phyloP scores from a whole-genome alignment of 148 eudicot species.

The Camellia lanceoleosa region DNA sequence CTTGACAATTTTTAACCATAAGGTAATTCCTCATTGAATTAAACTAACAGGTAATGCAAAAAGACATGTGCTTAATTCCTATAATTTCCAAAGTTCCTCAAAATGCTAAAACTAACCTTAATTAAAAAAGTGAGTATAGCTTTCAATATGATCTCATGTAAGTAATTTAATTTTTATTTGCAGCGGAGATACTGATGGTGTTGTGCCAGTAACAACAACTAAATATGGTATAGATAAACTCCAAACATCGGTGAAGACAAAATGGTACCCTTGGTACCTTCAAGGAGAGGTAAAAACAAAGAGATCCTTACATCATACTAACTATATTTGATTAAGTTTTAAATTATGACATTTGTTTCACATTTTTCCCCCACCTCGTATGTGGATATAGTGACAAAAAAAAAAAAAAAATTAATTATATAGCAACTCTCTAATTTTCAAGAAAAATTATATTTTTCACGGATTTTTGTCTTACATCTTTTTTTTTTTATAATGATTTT shows the following conservation, averaged over 20 bases:
- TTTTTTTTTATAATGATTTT: background rate
- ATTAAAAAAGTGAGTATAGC: too few species aligned
- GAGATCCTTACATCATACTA: background rate
- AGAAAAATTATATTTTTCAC: background rate
- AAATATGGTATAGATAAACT: conserved; percentile 29
- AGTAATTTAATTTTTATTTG: background rate
- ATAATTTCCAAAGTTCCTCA: background rate
- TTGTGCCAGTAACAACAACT: conserved; percentile 32
- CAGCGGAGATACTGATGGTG: conserved; percentile 38
- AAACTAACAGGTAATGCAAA: background rate
- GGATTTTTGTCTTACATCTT: too few species aligned
- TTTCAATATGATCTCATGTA: background rate
- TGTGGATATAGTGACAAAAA: too few species aligned
- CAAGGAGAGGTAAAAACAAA: conserved; percentile 28
- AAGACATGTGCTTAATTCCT: background rate
- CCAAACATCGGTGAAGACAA: conserved; percentile 23
- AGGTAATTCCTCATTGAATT: too few species aligned
- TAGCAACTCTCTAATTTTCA: too few species aligned
- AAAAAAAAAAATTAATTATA: too few species aligned
- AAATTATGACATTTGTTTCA: background rate
- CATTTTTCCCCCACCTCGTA: too few species aligned
- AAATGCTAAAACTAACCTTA: background rate
- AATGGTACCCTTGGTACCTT: conserved; percentile 40
- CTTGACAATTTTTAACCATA: too few species aligned
- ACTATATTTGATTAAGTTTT: background rate